phyloP scores from a whole-genome alignment of 2,329 filamentous ascomycete species.

The Epichloe amarillans region DNA sequence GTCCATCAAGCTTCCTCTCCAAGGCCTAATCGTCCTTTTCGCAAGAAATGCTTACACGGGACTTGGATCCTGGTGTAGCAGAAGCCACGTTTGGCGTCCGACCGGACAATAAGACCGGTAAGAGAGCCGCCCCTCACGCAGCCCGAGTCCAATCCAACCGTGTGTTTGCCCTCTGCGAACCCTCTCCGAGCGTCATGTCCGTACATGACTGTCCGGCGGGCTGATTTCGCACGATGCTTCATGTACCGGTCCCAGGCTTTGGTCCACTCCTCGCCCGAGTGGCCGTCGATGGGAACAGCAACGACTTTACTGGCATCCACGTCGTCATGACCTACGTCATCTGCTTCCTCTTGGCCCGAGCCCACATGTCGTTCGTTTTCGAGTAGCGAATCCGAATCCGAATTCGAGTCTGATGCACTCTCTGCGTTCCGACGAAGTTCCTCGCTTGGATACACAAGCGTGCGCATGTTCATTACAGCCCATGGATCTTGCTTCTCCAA shows the following conservation, averaged over 20 bases:
- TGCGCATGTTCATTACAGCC: slow-evolving; percentile 87
- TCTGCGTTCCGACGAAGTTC: slow-evolving; percentile 24
- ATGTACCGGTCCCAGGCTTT: slow-evolving; percentile 46
- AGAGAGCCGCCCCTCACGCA: slow-evolving; percentile 67
- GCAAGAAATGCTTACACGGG: slow-evolving; percentile 17
- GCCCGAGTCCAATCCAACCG: slow-evolving; percentile 73
- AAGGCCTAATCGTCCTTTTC: background rate
- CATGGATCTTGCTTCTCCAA: slow-evolving; percentile 61
- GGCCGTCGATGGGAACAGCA: slow-evolving; percentile 26
- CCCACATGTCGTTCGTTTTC: background rate
- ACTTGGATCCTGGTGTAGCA: slow-evolving; percentile 28
- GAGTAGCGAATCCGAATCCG: background rate
- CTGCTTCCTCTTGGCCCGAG: slow-evolving; percentile 2
- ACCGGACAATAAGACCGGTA: slow-evolving; percentile 64
- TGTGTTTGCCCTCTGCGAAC: slow-evolving; percentile 48
- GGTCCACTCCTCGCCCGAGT: slow-evolving; percentile 52
- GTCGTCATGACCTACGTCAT: background rate
- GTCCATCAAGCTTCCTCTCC: background rate
- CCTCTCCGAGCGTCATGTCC: slow-evolving; percentile 73
- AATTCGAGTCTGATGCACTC: background rate
- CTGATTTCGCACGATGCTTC: slow-evolving; percentile 14
- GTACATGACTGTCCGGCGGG: slow-evolving; percentile 61
- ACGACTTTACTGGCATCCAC: slow-evolving; percentile 11
- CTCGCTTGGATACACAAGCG: slow-evolving; percentile 44
- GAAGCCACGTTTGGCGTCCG: slow-evolving; percentile 19